Conservation (phyloP, 2,329 filamentous ascomycete genomes). For the Pseudonectria buxi region DNA sequence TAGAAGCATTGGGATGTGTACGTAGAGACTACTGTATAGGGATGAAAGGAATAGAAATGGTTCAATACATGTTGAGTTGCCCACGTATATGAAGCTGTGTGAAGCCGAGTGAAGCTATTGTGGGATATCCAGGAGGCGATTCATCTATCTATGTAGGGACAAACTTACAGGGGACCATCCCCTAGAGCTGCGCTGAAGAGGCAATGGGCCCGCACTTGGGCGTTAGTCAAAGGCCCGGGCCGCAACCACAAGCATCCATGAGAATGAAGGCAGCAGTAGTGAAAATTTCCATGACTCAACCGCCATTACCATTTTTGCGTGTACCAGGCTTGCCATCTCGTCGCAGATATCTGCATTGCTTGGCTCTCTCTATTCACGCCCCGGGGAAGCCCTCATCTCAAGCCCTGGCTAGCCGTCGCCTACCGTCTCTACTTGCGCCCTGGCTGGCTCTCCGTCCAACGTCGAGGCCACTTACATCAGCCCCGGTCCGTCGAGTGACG, state of each 20-base stretch:
- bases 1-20: no score
- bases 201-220: no score
- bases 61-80: no score
- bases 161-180: no score
- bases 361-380: neutral
- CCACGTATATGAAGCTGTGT: no score
- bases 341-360: slow-evolving; percentile 1
- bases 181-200: no score
- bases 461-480: slow-evolving; percentile 21
- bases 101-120: no score
- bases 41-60: no score
- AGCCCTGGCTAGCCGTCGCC: slow-evolving; percentile 1
- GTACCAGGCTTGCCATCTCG: slow-evolving; percentile 6
- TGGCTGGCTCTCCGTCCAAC: slow-evolving; percentile 5
- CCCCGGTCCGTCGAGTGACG: slow-evolving; percentile 8
- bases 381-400: slow-evolving; percentile 2
- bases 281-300: slow-evolving; percentile 21
- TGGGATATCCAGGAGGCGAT: no score
- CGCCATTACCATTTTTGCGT: slow-evolving; percentile 7
- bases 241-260: slow-evolving; percentile 19
- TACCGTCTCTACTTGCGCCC: slow-evolving; percentile 1
- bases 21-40: no score
- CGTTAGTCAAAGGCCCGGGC: no score
- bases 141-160: no score
- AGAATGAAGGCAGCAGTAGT: slow-evolving; percentile 18